A percentile compares a stretch with the other conserved stretches of the same genome.
These are phyloP conservation scores for Casuarina glauca DNA, from an alignment of 306 rosid genomes.

Conservation along the genomic window DNA sequence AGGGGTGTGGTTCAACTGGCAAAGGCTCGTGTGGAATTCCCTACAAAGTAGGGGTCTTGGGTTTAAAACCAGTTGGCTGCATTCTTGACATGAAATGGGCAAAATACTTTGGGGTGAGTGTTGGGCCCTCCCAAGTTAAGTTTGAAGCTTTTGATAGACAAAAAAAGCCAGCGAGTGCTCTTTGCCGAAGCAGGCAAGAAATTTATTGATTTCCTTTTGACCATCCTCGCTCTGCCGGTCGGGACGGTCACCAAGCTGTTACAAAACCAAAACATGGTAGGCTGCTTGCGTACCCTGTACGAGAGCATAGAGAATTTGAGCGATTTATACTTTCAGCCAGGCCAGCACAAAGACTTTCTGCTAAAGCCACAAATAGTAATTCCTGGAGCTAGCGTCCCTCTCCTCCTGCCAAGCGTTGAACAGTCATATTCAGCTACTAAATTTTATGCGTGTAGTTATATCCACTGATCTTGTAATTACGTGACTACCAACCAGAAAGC, in stretches of 20 bases:
- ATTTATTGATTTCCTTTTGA: slow-evolving; percentile 28
- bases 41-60: too few relatives aligned
- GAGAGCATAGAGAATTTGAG: not conserved
- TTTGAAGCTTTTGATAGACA: slow-evolving; percentile 24
- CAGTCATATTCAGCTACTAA: too few relatives aligned
- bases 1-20: too few relatives aligned
- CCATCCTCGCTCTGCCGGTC: slow-evolving; percentile 5
- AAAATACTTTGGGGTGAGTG: too few relatives aligned
- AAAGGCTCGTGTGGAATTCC: too few relatives aligned
- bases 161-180: not conserved
- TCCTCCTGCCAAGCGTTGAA: not conserved
- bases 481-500: not conserved
- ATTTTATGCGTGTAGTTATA: too few relatives aligned
- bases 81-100: too few relatives aligned
- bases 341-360: not conserved
- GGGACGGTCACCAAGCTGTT: slow-evolving; percentile 1
- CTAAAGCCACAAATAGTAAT: slow-evolving; percentile 4
- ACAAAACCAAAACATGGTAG: not conserved
- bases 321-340: not conserved
- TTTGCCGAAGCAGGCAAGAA: slow-evolving; percentile 16
- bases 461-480: too few relatives aligned
- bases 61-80: too few relatives aligned
- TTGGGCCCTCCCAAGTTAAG: not conserved
- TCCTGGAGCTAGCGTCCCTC: not conserved
- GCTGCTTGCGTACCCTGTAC: not conserved